These are phyloP conservation scores for Pseudoturritis turrita DNA, from an alignment of 345 rosid genomes.

Conservation along the genomic window DNA sequence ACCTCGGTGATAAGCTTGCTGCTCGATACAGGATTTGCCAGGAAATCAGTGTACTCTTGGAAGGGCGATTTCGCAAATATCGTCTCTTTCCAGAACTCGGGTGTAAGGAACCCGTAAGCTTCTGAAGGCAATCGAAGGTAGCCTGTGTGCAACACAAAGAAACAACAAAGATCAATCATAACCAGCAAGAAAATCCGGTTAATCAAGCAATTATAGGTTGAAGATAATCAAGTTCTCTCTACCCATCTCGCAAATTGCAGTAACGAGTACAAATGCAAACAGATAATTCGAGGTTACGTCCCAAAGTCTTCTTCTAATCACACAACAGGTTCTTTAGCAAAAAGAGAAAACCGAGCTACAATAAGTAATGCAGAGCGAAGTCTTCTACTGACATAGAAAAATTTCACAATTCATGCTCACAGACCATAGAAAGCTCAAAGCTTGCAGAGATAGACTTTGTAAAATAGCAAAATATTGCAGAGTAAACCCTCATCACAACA, in stretches of 20 bases:
- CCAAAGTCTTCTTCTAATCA: background rate
- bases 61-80: background rate
- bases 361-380: background rate
- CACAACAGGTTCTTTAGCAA: too few species aligned
- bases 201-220: background rate
- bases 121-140: slow-evolving; percentile 9
- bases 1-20: background rate
- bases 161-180: background rate
- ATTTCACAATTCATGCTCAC: background rate
- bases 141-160: background rate
- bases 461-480: background rate
- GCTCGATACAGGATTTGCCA: background rate
- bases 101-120: slow-evolving; percentile 14
- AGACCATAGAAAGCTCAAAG: background rate
- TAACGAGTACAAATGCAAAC: background rate
- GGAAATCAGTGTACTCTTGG: slow-evolving; percentile 10
- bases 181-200: background rate
- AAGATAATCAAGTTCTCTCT: background rate
- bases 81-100: slow-evolving; percentile 10
- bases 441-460: background rate
- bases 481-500: background rate
- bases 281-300: background rate
- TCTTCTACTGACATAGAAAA: background rate
- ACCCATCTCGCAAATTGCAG: background rate
- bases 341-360: background rate